Evolutionary conservation across 331 rosid genomes (phyloP), one percentile per base, ranked within the genome.

Genomic region (Dryas integrifolia): DNA sequence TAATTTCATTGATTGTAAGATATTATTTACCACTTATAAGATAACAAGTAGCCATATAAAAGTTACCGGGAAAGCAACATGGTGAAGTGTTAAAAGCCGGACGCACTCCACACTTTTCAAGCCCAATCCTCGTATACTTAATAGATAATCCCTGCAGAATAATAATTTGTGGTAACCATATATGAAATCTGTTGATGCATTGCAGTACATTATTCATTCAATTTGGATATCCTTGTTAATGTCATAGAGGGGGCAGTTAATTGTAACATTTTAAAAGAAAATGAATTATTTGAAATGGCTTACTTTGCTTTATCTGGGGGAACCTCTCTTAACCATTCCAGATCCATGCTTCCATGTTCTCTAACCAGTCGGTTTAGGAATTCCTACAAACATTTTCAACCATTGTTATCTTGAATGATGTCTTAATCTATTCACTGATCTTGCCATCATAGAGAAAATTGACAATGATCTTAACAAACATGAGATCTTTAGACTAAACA

Each of bases 41-140:
- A 52, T 49, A 53, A 62, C 60, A 64, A 63, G 58, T 39, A 57
- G 73, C 5, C 45, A 62, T 76, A 75, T 58, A 53, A 76, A 76
- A 15, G 87, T 86, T 88, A 94, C 98, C 4, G 98, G 98, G 88
- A 94, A 94, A 75, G 98, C 98, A 65, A 91, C 89, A 76, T 94
- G 87, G 72, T 86, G 98, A 70, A 94, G 98, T 49, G 98, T 94
- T 48, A 94, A 68, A 61, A 94, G 97, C 64, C 98, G 86, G 64
- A 94, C 90, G 55, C 98, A 94, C 86, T 94, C 98, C 72, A 94
- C 98, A 48, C 98, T 94, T 81, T 94, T 95, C 78, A 95, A 77
- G 73, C 99, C 99, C 65, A 95, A 65, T 69, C 99, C 99, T 77
- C 87, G 81, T 8, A 95, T 78, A 82, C 97, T 92, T 68, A 92